A percentile compares a stretch with the other conserved stretches of the same genome.
These are phyloP conservation scores for Furcasterigmium sp. DNA, from an alignment of 2,329 filamentous ascomycete species.

Conservation along the genomic window DNA sequence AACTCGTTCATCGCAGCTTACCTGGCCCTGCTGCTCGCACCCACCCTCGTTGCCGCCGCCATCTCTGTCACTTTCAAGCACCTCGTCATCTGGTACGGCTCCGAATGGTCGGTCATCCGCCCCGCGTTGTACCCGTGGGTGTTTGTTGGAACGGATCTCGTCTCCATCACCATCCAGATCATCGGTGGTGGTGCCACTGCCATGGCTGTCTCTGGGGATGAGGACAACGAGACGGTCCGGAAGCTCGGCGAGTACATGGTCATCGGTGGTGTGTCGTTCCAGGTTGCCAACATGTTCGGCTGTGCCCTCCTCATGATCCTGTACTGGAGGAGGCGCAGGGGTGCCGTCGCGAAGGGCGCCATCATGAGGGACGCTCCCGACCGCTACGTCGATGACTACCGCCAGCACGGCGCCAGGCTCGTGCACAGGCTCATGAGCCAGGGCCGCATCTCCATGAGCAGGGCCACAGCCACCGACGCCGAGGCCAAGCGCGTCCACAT, in stretches of 20 bases:
- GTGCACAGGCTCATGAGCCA: background rate
- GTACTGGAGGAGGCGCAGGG: conserved; percentile 5
- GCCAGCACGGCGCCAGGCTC: no score
- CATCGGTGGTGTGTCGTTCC: conserved; percentile 18
- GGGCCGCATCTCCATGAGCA: background rate
- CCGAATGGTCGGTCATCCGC: conserved; percentile 30
- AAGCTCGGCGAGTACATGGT: conserved; percentile 13
- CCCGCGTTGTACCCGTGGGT: conserved; percentile 41
- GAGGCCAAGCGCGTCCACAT: conserved; percentile 3
- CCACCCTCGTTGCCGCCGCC: conserved; percentile 36
- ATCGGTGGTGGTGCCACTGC: conserved; percentile 12
- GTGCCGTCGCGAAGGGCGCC: background rate
- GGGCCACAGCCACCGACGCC: background rate
- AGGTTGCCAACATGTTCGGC: conserved; percentile 19
- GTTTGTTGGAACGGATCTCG: conserved; percentile 42
- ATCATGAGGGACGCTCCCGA: background rate
- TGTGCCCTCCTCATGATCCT: conserved; percentile 11
- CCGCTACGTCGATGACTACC: no score
- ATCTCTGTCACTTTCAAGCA: conserved; percentile 42
- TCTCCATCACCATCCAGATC: conserved; percentile 25
- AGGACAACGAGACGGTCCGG: conserved; percentile 1
- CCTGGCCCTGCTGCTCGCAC: conserved; percentile 32
- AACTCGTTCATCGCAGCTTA: conserved; percentile 34
- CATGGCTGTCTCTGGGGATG: background rate
- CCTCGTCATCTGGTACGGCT: conserved; percentile 35